Percentiles rank a stretch among this genome's conserved stretches.
phyloP scores from a whole-genome alignment of 345 rosid species.

The Viola odorata region DNA sequence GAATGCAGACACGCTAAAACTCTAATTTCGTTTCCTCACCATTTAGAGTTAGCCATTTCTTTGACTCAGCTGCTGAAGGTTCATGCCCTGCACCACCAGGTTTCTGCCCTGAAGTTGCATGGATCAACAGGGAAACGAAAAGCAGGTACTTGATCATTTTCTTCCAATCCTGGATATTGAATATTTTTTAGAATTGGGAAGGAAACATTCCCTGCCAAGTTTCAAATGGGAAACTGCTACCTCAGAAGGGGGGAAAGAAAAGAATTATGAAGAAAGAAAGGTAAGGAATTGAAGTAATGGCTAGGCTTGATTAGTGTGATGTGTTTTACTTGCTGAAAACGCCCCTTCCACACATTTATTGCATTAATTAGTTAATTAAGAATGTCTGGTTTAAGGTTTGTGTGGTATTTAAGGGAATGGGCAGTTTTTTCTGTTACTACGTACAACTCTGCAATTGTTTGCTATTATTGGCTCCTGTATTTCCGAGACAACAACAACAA shows the following conservation, averaged over 20 bases:
- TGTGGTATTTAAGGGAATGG: not conserved
- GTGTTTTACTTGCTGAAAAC: not conserved
- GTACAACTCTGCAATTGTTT: constrained; percentile 1
- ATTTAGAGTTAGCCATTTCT: constrained; percentile 57
- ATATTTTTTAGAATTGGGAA: not conserved
- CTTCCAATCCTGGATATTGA: constrained; percentile 14
- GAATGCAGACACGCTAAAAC: not conserved
- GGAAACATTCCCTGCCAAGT: constrained; percentile 36
- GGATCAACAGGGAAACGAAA: constrained; percentile 38
- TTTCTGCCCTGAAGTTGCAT: constrained; percentile 27
- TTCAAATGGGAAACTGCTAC: constrained; percentile 22
- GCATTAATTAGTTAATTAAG: constrained; percentile 13
- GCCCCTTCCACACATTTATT: constrained; percentile 20
- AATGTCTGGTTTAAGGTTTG: too few species aligned
- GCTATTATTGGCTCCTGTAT: not conserved
- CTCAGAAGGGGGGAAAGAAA: constrained; percentile 22
- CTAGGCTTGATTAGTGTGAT: too few species aligned
- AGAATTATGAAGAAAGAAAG: not conserved
- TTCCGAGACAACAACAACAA: too few species aligned
- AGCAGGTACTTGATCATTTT: constrained; percentile 49
- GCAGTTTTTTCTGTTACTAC: not conserved
- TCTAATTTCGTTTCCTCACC: constrained; percentile 22
- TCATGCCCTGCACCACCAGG: not conserved
- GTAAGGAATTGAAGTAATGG: not conserved
- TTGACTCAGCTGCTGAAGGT: constrained; percentile 6